Evolutionary conservation across 257 asterid species (phyloP), one percentile per base, ranked within the genome.

Genomic region (Cruciata laevipes): DNA sequence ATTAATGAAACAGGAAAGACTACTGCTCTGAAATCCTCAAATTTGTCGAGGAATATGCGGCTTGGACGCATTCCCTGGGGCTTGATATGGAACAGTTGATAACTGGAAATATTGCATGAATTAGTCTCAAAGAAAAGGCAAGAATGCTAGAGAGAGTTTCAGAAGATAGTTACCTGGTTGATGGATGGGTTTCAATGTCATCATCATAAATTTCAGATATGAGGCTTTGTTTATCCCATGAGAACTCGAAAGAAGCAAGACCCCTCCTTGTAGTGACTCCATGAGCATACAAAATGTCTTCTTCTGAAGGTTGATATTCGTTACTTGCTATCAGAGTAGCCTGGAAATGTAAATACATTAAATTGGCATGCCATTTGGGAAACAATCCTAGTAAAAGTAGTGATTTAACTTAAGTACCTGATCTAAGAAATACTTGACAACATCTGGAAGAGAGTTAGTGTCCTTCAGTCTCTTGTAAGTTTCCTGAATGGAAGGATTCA

Each of bases 401-500:
- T 14, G 31, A 25, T 7, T 30, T 47, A 47, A 44, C 58, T 24
- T 16, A 33, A 81, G 18, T 87, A 83, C 96, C 89, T 78, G 82
- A 75, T 82, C 87, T 63, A 89, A 71, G 74, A 87, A 87, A 79
- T 87, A 83, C 67, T 82, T 84, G 20, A 89, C 89, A 70, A 72
- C 83, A 68, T 83, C 79, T 0, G 96, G 88, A 78, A 89, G 80
- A 57, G 64, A 68, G 11, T 64, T 74, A 27, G 82, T 83, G 78
- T 87, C 92, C 55, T 75, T 75, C 72, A 74, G 71, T 76, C 91
- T 80, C 76, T 81, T 84, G 85, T 84, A 86, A 13, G 92, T 87
- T 76, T 83, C 86, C 71, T 87, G 96, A 73, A 89, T 76, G 64
- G 96, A 87, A 59, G 87, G 85, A 73, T 89, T 84, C 71, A 80